Evolutionary conservation across 768 basidiomycete species (phyloP).

Genomic region (Phlegmacium glaucopus): DNA sequence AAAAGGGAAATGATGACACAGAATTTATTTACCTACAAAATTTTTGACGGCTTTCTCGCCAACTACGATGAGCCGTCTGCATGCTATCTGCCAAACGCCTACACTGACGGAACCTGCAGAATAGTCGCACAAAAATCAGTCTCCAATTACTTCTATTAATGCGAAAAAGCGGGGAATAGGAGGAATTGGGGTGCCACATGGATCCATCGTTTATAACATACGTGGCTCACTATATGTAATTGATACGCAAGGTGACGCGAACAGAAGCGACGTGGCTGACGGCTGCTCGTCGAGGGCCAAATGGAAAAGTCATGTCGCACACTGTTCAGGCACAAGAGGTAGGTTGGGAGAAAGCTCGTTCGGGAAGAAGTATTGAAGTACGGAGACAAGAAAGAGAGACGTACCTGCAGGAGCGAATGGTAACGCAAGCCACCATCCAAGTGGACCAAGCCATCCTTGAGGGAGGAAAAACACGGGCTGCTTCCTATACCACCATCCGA

Average conservation of each 20-base stretch:
- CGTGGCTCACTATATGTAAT: too few species aligned
- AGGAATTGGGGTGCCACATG: too few species aligned
- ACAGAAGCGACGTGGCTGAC: too few species aligned
- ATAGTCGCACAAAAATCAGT: neutral
- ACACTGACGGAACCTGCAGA: constrained; percentile 84
- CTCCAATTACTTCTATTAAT: neutral
- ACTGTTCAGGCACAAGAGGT: too few species aligned
- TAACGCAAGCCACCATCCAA: constrained; percentile 84
- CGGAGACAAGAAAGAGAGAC: constrained; percentile 16
- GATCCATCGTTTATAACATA: too few species aligned
- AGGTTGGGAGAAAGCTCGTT: too few species aligned
- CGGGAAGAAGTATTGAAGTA: neutral
- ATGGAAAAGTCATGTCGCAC: too few species aligned
- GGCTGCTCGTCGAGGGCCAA: too few species aligned
- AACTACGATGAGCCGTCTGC: constrained; percentile 78
- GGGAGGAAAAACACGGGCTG: constrained; percentile 94
- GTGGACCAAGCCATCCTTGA: constrained; percentile 83
- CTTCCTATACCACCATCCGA: constrained; percentile 91
- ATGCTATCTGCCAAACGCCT: constrained; percentile 94
- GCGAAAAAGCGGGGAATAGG: too few species aligned
- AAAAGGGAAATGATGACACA: neutral
- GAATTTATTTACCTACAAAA: constrained; percentile 39
- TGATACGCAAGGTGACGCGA: too few species aligned
- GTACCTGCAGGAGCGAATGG: constrained; percentile 88
- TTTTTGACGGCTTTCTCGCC: constrained; percentile 73